Base-by-base conservation (phyloP, 78 protist genomes). In the Tieghemostelium lacteum region DNA sequence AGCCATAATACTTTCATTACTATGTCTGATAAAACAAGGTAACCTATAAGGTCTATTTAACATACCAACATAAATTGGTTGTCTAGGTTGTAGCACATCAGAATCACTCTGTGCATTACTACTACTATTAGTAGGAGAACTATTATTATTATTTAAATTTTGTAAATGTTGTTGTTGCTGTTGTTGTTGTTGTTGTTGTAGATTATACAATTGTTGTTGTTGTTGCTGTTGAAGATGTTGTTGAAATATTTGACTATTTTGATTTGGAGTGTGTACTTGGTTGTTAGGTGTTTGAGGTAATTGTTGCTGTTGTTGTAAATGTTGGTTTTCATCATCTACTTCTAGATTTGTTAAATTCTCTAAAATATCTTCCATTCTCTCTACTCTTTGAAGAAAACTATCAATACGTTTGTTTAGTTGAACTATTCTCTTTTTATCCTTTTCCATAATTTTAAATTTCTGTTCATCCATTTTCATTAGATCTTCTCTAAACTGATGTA, bases 21-120 rank as follows among this genome's bases (percentile, higher is more conserved):
- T n/a, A 64, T 76, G 87, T 63, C 64, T 26, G 3, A 66, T 40
- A 19, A 37, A 20, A 5, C 73, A 42, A 26, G 40, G 54, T 42
- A 76, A 34, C 50, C 45, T 60, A 64, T 76, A 76, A 14, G 87
- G 87, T 64, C 72, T 76, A 76, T 64, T 63, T n/a, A 17, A 12
- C 4, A 63, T 49, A 0, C 70, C 2, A 26, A 74, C 22, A 7
- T 40, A 37, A 22, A 49, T 31, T 33, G 77, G 77, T 31, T 14
- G 19, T 65, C 73, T 65, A 33, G n/a, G 33, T 36, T 57, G 12
- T n/a, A n/a, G 7, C 7, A 39, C 0, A 22, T 66, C 24, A 24
- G 17, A 24, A n/a, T 39, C 36, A 12, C 39, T 34, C 24, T 65
- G 24, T 20, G 34, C n/a, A 14, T 65, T 17, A 26, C 5, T 34